phyloP scores from a whole-genome alignment of 768 basidiomycete genomes.

The Naematelia encephala region DNA sequence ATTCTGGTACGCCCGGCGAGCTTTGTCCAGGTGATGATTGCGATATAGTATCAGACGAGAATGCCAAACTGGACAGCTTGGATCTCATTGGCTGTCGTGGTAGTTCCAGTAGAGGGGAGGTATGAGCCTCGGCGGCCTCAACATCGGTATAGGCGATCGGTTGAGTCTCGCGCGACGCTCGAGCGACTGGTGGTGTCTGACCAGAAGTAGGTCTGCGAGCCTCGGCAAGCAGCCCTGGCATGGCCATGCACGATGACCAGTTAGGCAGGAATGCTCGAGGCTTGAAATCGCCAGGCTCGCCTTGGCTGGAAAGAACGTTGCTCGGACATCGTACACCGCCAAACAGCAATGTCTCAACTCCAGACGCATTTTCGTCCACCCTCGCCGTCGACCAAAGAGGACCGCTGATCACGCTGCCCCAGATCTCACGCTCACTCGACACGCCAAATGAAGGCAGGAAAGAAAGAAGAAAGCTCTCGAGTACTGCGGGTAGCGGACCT shows the following conservation, averaged over 20 bases:
- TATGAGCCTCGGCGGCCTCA: background rate
- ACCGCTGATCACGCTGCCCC: slow-evolving; percentile 12
- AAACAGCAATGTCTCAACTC: slow-evolving; percentile 23
- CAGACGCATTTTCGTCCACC: slow-evolving; percentile 7
- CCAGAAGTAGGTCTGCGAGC: slow-evolving; percentile 1
- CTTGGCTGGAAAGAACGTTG: slow-evolving; percentile 2
- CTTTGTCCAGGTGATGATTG: background rate
- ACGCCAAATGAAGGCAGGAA: slow-evolving; percentile 18
- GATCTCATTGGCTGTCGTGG: background rate
- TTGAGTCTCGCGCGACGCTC: background rate
- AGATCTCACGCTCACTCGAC: slow-evolving; percentile 15
- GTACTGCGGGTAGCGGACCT: slow-evolving; percentile 21
- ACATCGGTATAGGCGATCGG: background rate
- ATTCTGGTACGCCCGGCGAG: background rate
- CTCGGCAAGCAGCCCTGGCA: slow-evolving; percentile 21
- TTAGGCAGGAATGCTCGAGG: slow-evolving; percentile 19
- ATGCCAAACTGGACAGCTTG: background rate
- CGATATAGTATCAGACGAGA: background rate
- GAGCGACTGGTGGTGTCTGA: background rate
- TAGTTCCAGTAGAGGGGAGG: background rate
- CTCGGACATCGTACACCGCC: slow-evolving; percentile 25
- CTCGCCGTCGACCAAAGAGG: background rate
- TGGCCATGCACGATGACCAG: slow-evolving; percentile 21
- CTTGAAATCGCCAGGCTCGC: background rate
- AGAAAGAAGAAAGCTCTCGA: slow-evolving; percentile 33